A percentile compares a stretch with the other conserved stretches of the same genome.
Evolutionary conservation across 495 filamentous ascomycete species (phyloP).

Genomic region (Rostrohypoxylon terebratum): DNA sequence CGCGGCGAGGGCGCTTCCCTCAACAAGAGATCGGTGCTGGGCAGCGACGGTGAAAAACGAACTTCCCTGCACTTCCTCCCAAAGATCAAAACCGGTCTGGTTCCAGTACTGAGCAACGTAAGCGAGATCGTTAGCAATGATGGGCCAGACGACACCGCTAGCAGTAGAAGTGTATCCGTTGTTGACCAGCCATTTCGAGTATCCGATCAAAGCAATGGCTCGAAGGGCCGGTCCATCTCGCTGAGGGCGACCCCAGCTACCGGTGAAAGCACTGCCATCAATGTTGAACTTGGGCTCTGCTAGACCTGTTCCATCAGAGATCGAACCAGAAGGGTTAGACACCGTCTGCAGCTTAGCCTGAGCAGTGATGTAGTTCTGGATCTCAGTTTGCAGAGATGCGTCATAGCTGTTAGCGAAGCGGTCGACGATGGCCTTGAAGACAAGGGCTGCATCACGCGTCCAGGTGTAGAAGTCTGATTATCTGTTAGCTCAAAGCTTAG

Average conservation of each 20-base stretch:
- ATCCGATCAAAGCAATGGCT: slow-evolving; percentile 67
- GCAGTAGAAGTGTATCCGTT: slow-evolving; percentile 61
- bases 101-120: slow-evolving; percentile 81
- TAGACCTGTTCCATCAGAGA: slow-evolving; percentile 64
- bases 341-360: slow-evolving; percentile 72
- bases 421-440: slow-evolving; percentile 71
- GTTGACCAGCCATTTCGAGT: slow-evolving; percentile 60
- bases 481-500: slow-evolving; percentile 10
- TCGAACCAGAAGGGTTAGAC: slow-evolving; percentile 68
- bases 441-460: slow-evolving; percentile 77
- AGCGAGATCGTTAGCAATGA: slow-evolving; percentile 74
- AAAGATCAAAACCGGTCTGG: slow-evolving; percentile 74
- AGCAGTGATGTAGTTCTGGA: slow-evolving; percentile 67
- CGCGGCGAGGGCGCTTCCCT: slow-evolving; percentile 69
- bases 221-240: slow-evolving; percentile 77
- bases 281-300: slow-evolving; percentile 73
- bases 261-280: slow-evolving; percentile 70
- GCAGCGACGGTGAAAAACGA: slow-evolving; percentile 68
- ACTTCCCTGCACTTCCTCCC: slow-evolving; percentile 74
- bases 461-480: slow-evolving; percentile 71
- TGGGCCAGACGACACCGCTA: slow-evolving; percentile 65
- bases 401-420: slow-evolving; percentile 67
- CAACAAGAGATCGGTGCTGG: slow-evolving; percentile 67
- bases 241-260: slow-evolving; percentile 77
- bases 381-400: slow-evolving; percentile 60